Evolutionary conservation across 2,329 filamentous ascomycete species (phyloP).

Genomic region (Elsinoe arachidis): DNA sequence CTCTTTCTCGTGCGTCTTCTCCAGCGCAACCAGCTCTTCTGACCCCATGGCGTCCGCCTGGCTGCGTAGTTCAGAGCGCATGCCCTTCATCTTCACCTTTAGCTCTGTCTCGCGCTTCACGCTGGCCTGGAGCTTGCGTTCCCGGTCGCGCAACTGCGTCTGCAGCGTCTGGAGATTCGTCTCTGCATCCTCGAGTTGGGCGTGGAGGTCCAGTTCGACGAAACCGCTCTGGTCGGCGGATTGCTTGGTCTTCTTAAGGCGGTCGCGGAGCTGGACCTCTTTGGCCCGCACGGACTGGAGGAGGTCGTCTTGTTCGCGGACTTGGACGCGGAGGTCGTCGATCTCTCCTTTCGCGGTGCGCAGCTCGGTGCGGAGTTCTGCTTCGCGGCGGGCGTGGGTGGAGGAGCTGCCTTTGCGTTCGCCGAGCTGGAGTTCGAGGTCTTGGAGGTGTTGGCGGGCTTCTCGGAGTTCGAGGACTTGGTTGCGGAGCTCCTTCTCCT

Average conservation of each 20-base stretch:
- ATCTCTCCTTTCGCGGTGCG: slow-evolving; percentile 27
- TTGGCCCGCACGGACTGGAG: slow-evolving; percentile 29
- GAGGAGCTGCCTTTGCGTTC: slow-evolving; percentile 29
- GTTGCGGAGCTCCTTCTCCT: slow-evolving; percentile 32
- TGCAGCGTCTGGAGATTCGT: slow-evolving; percentile 33
- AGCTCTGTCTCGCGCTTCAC: slow-evolving; percentile 29
- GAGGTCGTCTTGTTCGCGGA: slow-evolving; percentile 36
- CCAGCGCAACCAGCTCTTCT: slow-evolving; percentile 50
- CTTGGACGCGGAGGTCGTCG: slow-evolving; percentile 28
- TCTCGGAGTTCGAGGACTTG: slow-evolving; percentile 27
- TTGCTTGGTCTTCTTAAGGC: slow-evolving; percentile 22
- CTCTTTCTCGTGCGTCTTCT: slow-evolving; percentile 64
- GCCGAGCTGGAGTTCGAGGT: slow-evolving; percentile 40
- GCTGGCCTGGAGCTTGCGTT: slow-evolving; percentile 24
- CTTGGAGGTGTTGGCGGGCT: slow-evolving; percentile 25
- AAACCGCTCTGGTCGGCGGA: slow-evolving; percentile 22
- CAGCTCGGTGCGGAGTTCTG: slow-evolving; percentile 31
- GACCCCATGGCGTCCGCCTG: slow-evolving; percentile 15
- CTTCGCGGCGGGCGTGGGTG: slow-evolving; percentile 30
- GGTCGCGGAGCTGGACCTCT: slow-evolving; percentile 33
- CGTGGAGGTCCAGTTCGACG: slow-evolving; percentile 32
- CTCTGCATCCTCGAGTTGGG: slow-evolving; percentile 31
- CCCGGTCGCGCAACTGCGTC: slow-evolving; percentile 26
- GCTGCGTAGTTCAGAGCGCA: slow-evolving; percentile 23
- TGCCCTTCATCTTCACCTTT: slow-evolving; percentile 24